phyloP scores from a whole-genome alignment of 306 rosid species.

The Pyrus bretschneideri region DNA sequence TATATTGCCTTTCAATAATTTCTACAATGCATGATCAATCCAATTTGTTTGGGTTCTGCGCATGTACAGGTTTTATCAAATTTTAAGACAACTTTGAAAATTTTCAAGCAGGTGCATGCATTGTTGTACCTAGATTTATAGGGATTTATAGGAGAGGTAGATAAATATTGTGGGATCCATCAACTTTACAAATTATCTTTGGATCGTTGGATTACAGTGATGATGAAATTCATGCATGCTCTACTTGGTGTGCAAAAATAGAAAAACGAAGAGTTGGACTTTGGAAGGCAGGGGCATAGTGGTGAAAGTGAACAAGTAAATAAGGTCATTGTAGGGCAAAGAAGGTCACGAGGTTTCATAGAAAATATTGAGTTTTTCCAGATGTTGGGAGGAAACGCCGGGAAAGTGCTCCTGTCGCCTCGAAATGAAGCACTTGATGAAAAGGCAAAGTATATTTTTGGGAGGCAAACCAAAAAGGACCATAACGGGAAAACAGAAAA shows the following conservation, averaged over 20 bases:
- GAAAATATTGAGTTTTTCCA: slow-evolving; percentile 47
- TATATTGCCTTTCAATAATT: neutral
- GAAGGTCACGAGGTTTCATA: slow-evolving; percentile 52
- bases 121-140: neutral
- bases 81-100: slow-evolving; percentile 2
- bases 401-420: slow-evolving; percentile 99
- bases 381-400: slow-evolving; percentile 85
- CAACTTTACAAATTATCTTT: neutral
- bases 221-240: slow-evolving; percentile 10
- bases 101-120: neutral
- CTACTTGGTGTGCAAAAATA: neutral
- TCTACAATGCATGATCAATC: neutral
- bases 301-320: slow-evolving; percentile 14
- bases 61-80: neutral
- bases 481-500: too few species aligned
- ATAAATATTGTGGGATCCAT: slow-evolving; percentile 12
- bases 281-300: neutral
- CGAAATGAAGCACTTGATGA: slow-evolving; percentile 48
- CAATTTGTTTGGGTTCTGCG: slow-evolving; percentile 1
- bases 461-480: neutral
- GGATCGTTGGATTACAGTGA: neutral
- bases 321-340: slow-evolving; percentile 35
- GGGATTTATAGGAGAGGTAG: neutral
- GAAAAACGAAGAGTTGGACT: neutral
- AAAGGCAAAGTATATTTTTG: slow-evolving; percentile 35